Conservation (phyloP, 495 filamentous ascomycete genomes). For the Aspergillus carlsbadensis region DNA sequence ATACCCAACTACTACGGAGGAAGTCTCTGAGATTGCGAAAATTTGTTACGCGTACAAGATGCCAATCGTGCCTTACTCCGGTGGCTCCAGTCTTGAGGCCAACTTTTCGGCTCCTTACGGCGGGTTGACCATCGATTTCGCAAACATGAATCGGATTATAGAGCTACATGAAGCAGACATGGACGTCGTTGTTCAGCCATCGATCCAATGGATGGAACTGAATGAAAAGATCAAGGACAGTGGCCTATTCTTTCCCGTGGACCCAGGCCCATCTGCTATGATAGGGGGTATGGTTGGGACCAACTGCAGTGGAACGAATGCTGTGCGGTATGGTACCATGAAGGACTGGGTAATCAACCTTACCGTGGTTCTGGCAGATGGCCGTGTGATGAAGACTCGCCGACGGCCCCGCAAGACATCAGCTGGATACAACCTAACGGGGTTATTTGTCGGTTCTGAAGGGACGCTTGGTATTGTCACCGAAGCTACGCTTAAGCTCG, state of each 20-base stretch:
- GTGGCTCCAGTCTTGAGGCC: conserved; percentile 82
- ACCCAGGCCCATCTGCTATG: conserved; percentile 70
- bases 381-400: conserved; percentile 82
- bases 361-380: conserved; percentile 91
- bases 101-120: conserved; percentile 85
- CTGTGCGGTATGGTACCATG: conserved; percentile 94
- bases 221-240: conserved; percentile 73
- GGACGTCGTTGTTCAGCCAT: conserved; percentile 89
- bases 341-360: conserved; percentile 90
- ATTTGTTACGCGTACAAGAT: conserved; percentile 80
- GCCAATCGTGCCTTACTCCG: conserved; percentile 83
- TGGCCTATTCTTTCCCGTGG: conserved; percentile 87
- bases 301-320: conserved; percentile 90
- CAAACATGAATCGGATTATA: conserved; percentile 79
- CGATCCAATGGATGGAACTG: conserved; percentile 86
- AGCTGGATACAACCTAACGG: conserved; percentile 85
- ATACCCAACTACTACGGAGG: conserved; percentile 74
- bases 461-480: conserved; percentile 89
- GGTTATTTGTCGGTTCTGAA: conserved; percentile 87
- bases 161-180: conserved; percentile 81
- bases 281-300: conserved; percentile 97
- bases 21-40: conserved; percentile 77
- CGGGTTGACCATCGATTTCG: conserved; percentile 87
- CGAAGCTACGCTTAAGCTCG: conserved; percentile 80
- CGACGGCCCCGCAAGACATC: conserved; percentile 65